Percentiles rank a stretch among this genome's conserved stretches.
These are phyloP conservation scores for Macrotyloma uniflorum DNA, from an alignment of 306 rosid genomes.

Conservation along the genomic window DNA sequence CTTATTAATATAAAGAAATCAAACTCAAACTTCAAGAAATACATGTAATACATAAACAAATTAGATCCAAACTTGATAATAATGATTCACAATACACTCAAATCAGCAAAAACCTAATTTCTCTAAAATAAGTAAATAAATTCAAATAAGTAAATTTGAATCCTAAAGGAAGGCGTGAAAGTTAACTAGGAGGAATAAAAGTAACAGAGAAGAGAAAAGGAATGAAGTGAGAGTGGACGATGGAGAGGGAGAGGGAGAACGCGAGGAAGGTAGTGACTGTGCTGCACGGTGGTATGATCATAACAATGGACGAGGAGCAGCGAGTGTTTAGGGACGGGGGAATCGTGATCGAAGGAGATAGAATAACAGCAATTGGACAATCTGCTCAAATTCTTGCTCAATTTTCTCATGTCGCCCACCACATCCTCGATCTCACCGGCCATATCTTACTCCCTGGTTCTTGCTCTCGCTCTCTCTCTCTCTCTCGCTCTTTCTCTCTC, in stretches of 20 bases:
- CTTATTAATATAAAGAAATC: no score
- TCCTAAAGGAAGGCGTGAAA: no score
- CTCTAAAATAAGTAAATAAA: no score
- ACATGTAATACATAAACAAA: no score
- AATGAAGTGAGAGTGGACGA: not conserved
- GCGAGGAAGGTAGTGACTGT: constrained; percentile 34
- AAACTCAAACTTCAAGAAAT: no score
- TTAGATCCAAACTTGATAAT: no score
- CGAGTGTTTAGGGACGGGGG: constrained; percentile 74
- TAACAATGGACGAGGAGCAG: constrained; percentile 70
- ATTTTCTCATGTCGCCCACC: constrained; percentile 48
- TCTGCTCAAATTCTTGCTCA: constrained; percentile 55
- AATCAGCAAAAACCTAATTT: no score
- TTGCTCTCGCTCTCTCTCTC: not conserved
- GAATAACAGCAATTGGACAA: constrained; percentile 64
- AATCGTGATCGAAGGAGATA: constrained; percentile 56
- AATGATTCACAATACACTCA: no score
- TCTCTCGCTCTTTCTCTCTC: not conserved
- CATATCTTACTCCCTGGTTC: constrained; percentile 77
- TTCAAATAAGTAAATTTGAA: no score
- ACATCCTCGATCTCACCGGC: constrained; percentile 58
- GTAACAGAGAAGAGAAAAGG: not conserved
- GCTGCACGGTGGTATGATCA: constrained; percentile 58
- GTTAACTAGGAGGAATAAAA: no score
- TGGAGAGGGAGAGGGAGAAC: constrained; percentile 27